Evolutionary conservation across 2,329 filamentous ascomycete genomes (phyloP).

Genomic region (Beauveria scarabaeidicola): DNA sequence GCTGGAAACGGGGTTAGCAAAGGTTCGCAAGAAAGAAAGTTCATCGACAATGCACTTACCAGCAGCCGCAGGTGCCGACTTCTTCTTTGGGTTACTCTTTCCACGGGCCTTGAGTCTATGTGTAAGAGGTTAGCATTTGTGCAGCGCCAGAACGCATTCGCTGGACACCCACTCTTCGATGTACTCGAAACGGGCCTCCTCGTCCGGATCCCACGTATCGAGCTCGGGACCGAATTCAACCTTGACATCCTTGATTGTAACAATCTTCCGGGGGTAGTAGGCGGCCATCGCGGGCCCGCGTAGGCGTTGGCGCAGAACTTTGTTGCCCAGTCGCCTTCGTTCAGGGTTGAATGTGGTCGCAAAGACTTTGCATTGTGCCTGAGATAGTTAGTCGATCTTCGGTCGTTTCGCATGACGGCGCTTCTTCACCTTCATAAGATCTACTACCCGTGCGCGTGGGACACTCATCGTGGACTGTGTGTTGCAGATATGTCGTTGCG

Average conservation of each 20-base stretch:
- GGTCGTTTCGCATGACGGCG: background rate
- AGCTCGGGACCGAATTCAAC: constrained; percentile 58
- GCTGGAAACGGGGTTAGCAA: constrained; percentile 15
- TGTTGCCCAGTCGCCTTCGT: constrained; percentile 75
- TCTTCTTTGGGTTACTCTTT: constrained; percentile 86
- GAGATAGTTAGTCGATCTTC: background rate
- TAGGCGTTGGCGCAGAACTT: constrained; percentile 80
- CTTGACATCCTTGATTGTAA: constrained; percentile 65
- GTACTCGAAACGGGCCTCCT: constrained; percentile 72
- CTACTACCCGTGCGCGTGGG: constrained; percentile 52
- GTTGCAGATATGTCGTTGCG: background rate
- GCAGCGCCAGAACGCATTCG: background rate
- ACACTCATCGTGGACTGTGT: constrained; percentile 46
- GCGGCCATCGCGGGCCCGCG: constrained; percentile 72
- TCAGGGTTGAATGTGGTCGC: constrained; percentile 85
- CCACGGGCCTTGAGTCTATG: constrained; percentile 65
- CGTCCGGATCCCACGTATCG: constrained; percentile 62
- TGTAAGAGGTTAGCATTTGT: constrained; percentile 21
- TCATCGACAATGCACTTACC: background rate
- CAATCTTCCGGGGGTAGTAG: constrained; percentile 77
- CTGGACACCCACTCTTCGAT: constrained; percentile 49
- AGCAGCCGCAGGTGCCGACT: constrained; percentile 45
- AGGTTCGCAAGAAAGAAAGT: background rate
- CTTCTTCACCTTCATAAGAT: constrained; percentile 65
- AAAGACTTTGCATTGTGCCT: constrained; percentile 91